A percentile compares a stretch with the other conserved stretches of the same genome.
Evolutionary conservation across 1,139 yeast genomes (phyloP).

Genomic region (Lodderomyces metapsilosis): DNA sequence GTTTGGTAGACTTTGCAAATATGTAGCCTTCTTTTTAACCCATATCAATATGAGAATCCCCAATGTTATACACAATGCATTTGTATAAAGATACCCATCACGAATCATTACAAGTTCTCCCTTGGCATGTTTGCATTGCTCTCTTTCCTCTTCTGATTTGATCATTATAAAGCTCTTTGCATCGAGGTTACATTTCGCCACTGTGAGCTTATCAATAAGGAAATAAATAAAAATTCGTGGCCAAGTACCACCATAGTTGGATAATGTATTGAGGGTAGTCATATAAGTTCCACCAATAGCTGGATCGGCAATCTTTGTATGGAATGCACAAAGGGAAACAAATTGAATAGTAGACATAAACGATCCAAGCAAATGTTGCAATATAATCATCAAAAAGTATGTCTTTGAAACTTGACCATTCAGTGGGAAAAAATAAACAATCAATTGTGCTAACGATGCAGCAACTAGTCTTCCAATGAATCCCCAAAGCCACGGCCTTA

Average conservation of each 20-base stretch:
- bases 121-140: slow-evolving; percentile 48
- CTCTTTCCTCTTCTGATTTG: slow-evolving; percentile 36
- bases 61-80: slow-evolving; percentile 62
- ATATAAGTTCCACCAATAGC: slow-evolving; percentile 95
- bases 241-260: slow-evolving; percentile 98
- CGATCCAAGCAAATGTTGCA: slow-evolving; percentile 81
- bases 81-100: slow-evolving; percentile 87
- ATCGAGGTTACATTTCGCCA: slow-evolving; percentile 48
- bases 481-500: slow-evolving; percentile 88
- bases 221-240: slow-evolving; percentile 77
- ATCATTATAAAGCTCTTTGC: slow-evolving; percentile 15
- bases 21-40: slow-evolving; percentile 58
- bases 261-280: slow-evolving; percentile 90
- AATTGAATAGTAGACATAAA: slow-evolving; percentile 95
- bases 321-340: slow-evolving; percentile 92
- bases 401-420: slow-evolving; percentile 42
- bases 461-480: slow-evolving; percentile 81
- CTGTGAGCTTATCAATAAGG: slow-evolving; percentile 77
- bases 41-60: slow-evolving; percentile 72
- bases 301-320: slow-evolving; percentile 94
- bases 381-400: slow-evolving; percentile 68
- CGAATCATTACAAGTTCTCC: slow-evolving; percentile 55
- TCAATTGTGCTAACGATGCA: slow-evolving; percentile 71
- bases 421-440: slow-evolving; percentile 71
- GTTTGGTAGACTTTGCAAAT: slow-evolving; percentile 62